Base-by-base conservation (phyloP, 345 rosid species). In the Isatis tinctoria region DNA sequence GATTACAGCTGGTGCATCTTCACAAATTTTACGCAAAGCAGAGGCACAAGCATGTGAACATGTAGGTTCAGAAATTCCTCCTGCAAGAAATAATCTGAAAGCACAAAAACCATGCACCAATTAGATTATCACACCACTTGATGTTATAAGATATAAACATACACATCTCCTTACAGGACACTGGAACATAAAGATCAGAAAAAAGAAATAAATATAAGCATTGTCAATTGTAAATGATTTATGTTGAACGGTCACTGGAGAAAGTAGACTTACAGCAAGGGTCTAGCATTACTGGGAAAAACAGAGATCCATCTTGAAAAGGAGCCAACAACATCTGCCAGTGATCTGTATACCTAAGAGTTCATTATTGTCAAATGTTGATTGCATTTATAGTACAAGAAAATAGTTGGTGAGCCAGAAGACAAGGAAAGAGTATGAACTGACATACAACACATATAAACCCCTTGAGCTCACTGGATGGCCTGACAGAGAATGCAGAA, bases 81-180 rank as follows among this genome's bases (percentile, higher is more conserved):
- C 85, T 33, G 95, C 98, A 61, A 91, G 94, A 85, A 94, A 94
- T 78, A 91, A 89, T 78, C 98, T 94, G 96, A 82, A 87, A 87
- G 72, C 32, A 81, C 81, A 78, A 79, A 86, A 72, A 76, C 69
- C 67, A 63, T 12, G 65, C 77, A 71, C 73, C 27, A 27, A 9
- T 40, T 26, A 66, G 67, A 49, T 47, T 40, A 51, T 51, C 41
- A 20, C 17, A 57, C 14, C 32, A 52, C 32, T 33, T 67, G 44
- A 40, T 59, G 67, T 5, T 57, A 58, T 16, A 12, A 6, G 60
- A 58, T 37, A 65, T 24, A 33, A 43, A 35, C 58, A 44, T 22
- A 44, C 28, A 45, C 17, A 14, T 32, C 40, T 57, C 24, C 22
- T 9, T 57, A 37, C 12, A 74, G 10, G 10, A 57, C 27, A 67